phyloP scores from a whole-genome alignment of 371 early-diverging fungal species.

The Mitosporidium daphniae region DNA sequence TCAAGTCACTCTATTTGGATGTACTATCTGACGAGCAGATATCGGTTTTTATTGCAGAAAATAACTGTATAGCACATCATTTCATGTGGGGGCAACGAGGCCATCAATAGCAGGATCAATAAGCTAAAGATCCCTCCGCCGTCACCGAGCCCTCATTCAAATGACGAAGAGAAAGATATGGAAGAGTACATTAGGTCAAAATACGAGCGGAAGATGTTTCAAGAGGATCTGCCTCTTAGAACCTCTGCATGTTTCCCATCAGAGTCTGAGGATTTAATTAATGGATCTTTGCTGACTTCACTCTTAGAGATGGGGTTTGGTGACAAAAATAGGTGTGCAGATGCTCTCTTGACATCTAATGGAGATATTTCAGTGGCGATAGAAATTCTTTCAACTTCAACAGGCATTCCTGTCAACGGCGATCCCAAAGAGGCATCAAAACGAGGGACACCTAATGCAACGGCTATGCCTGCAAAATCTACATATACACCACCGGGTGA shows the following conservation, averaged over 20 bases:
- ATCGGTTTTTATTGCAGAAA: background rate
- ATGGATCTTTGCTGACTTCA: slow-evolving; percentile 9
- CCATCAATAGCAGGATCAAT: too few species aligned
- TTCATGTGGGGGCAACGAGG: too few species aligned
- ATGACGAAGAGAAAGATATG: slow-evolving; percentile 15
- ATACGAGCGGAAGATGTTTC: slow-evolving; percentile 41
- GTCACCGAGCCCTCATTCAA: background rate
- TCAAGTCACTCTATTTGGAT: too few species aligned
- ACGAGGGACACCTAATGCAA: too few species aligned
- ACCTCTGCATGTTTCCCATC: slow-evolving; percentile 2
- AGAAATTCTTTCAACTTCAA: background rate
- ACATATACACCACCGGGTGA: too few species aligned
- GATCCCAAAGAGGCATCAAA: too few species aligned
- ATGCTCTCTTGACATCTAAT: slow-evolving; percentile 9
- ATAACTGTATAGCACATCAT: background rate
- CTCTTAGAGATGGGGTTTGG: slow-evolving; percentile 31
- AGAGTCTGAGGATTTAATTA: slow-evolving; percentile 5
- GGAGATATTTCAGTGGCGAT: background rate
- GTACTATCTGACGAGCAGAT: too few species aligned
- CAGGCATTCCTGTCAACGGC: too few species aligned
- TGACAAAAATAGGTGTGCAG: slow-evolving; percentile 3
- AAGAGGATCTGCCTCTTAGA: slow-evolving; percentile 10
- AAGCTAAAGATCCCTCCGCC: background rate
- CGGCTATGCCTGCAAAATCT: too few species aligned
- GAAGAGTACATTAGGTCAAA: slow-evolving; percentile 60